phyloP scores from a whole-genome alignment of 176 grass and related monocot species.

The Poa annua region DNA sequence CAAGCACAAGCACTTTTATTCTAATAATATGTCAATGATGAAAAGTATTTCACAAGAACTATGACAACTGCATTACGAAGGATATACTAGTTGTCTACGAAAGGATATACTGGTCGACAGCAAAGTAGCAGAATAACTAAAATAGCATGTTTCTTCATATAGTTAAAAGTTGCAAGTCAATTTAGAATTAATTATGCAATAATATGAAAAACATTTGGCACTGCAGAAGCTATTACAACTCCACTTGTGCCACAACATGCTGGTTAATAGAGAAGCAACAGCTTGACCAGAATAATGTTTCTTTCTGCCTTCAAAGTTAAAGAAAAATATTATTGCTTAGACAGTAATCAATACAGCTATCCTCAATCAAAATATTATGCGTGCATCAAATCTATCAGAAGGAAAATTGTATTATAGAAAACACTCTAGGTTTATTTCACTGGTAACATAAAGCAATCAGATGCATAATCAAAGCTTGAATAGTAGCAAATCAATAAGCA shows the following conservation, averaged over 20 bases:
- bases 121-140: constrained; percentile 22
- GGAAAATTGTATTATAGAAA: background rate
- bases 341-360: background rate
- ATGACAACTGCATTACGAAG: constrained; percentile 13
- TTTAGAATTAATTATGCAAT: background rate
- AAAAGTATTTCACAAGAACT: constrained; percentile 4
- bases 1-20: constrained; percentile 10
- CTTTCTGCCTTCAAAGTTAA: constrained; percentile 23
- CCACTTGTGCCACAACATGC: constrained; percentile 24
- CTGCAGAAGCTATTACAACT: constrained; percentile 12
- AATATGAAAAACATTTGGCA: constrained; percentile 26
- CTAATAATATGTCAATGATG: constrained; percentile 16
- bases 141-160: constrained; percentile 20
- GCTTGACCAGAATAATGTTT: constrained; percentile 22
- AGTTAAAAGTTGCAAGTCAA: background rate
- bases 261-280: constrained; percentile 18
- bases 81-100: background rate
- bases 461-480: constrained; percentile 6
- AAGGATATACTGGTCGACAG: constrained; percentile 7
- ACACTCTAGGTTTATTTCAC: constrained; percentile 8
- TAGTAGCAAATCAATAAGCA: constrained; percentile 15
- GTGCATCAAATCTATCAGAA: constrained; percentile 1
- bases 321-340: background rate
- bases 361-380: background rate
- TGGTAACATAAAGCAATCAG: constrained; percentile 11